phyloP scores from a whole-genome alignment of 306 rosid species.

The Cicer judaicum region DNA sequence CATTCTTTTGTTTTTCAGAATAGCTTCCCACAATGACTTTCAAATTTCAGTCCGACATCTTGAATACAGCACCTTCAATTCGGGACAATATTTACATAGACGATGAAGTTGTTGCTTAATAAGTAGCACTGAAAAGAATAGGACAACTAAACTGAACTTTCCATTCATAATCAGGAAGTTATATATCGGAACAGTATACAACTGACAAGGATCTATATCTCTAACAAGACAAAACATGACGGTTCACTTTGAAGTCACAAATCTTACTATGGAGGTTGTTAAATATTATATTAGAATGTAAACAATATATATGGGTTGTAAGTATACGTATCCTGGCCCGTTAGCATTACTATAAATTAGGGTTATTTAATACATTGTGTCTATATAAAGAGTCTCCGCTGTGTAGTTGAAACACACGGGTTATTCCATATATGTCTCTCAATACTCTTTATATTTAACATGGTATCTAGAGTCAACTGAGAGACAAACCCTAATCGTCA shows the following conservation, averaged over 20 bases:
- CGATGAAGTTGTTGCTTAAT: background rate
- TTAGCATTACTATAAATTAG: no score
- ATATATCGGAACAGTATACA: slow-evolving; percentile 25
- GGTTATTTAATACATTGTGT: no score
- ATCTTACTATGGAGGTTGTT: background rate
- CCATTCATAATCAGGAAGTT: background rate
- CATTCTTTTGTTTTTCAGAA: slow-evolving; percentile 1
- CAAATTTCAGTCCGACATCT: slow-evolving; percentile 21
- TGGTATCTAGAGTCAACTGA: no score
- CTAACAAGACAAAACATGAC: slow-evolving; percentile 16
- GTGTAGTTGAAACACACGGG: no score
- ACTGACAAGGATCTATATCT: slow-evolving; percentile 5
- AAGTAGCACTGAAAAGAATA: no score
- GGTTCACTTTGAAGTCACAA: slow-evolving; percentile 1
- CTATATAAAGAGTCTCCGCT: no score
- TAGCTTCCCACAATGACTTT: background rate
- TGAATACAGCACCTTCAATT: slow-evolving; percentile 28
- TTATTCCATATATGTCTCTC: no score
- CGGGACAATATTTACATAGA: background rate
- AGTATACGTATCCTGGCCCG: no score
- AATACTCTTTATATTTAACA: no score
- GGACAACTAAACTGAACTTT: background rate
- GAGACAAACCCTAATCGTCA: no score
- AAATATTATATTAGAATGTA: no score
- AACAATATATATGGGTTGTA: no score